Base-by-base conservation (phyloP, 2,329 filamentous ascomycete species). In the Botrytis deweyae region DNA sequence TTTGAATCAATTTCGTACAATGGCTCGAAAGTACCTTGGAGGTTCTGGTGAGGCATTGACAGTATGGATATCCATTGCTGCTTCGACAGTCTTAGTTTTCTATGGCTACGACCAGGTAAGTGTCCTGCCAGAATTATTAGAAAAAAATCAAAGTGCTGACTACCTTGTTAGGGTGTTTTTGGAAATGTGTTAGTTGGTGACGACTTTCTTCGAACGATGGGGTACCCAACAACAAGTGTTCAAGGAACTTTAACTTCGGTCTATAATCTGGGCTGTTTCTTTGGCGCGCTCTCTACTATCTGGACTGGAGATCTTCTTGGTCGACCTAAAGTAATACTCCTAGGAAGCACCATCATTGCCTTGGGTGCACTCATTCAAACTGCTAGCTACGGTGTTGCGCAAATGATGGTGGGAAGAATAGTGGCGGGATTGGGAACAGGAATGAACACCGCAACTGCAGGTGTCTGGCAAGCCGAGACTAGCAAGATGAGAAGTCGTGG, bases 381-480 rank as follows among this genome's bases (percentile, higher is more conserved):
- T 25, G 82, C 82, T 20, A 80, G 83, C 8, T 84, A 82, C 52
- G 83, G 82, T 55, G 81, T 89, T 63, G 82, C 84, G 25, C 87
- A 89, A 77, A 85, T 89, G 77, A 88, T 90, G 61, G 81, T 86
- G 38, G 85, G 85, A 22, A 82, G 86, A 62, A 82, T 85, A 55
- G 81, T 87, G n/a, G 85, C 85, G 4, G 87, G 85, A 6, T 82
- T 88, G 74, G 85, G 86, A 1, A 86, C 86, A 75, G 86, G 86
- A 20, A 84, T 86, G 78, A 85, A 86, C 74, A 86, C 84, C 0
- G 84, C 82, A 4, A 84, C 83, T 40, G 83, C 86, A 1, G 88
- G 88, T 8, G 89, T 87, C 66, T 90, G 88, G 88, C 87, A 90
- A 74, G 88, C 87, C 0, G 88, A 90, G 79, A 88, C 86, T 1